Conservation (phyloP, 2,329 filamentous ascomycete genomes). For the Tolypocladium amazonense region DNA sequence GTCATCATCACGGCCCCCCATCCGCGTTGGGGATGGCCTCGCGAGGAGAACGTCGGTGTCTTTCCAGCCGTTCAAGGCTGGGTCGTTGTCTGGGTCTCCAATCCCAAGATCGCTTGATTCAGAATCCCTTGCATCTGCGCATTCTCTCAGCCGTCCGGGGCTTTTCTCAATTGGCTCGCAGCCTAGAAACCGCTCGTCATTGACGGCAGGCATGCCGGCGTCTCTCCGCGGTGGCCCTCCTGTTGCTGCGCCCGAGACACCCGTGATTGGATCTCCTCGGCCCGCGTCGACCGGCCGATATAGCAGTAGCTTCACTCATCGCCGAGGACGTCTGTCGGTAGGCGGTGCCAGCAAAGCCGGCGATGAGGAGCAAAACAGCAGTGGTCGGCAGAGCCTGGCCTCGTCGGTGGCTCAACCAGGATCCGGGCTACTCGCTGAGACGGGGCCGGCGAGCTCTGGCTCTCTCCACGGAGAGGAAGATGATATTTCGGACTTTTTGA, state of each 20-base stretch:
- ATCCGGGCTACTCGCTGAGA: constrained; percentile 68
- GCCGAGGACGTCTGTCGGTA: constrained; percentile 67
- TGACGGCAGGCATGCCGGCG: constrained; percentile 66
- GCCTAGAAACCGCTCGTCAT: constrained; percentile 57
- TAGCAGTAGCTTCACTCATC: constrained; percentile 88
- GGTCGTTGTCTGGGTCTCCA: constrained; percentile 85
- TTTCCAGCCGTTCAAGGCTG: constrained; percentile 93
- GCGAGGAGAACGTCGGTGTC: constrained; percentile 72
- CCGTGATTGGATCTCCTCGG: constrained; percentile 66
- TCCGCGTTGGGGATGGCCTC: constrained; percentile 40
- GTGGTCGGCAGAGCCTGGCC: constrained; percentile 65
- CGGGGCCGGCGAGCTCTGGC: constrained; percentile 54
- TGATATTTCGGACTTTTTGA: constrained; percentile 87
- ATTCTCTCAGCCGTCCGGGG: constrained; percentile 37
- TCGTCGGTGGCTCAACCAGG: constrained; percentile 63
- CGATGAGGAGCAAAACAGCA: constrained; percentile 69
- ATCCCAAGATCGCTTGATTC: constrained; percentile 36
- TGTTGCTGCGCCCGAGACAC: constrained; percentile 50
- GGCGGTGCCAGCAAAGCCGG: constrained; percentile 56
- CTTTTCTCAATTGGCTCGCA: constrained; percentile 32
- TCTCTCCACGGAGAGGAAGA: constrained; percentile 71
- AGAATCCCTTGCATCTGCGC: constrained; percentile 45
- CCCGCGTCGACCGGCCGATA: constrained; percentile 72
- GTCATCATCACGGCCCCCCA: constrained; percentile 19
- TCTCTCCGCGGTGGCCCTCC: constrained; percentile 58